phyloP scores from a whole-genome alignment of 2,329 filamentous ascomycete genomes.

The Paecilomyces formosus region DNA sequence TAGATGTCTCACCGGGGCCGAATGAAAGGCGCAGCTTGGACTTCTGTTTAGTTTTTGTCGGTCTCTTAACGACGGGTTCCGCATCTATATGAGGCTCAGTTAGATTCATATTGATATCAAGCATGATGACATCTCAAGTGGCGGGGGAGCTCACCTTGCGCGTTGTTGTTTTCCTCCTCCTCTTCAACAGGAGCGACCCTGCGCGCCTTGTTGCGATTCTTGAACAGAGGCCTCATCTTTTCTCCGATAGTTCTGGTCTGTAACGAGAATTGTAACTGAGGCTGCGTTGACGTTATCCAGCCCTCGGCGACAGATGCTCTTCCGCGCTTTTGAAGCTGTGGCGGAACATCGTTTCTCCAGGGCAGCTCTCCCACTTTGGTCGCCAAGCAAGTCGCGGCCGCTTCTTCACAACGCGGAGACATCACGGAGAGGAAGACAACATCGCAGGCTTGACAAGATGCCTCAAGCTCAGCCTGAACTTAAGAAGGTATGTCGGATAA shows the following conservation, averaged over 20 bases:
- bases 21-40: constrained; percentile 72
- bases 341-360: constrained; percentile 29
- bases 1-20: constrained; percentile 52
- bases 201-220: constrained; percentile 59
- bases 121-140: constrained; percentile 2
- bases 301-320: background rate
- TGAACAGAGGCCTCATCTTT: constrained; percentile 52
- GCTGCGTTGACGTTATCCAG: background rate
- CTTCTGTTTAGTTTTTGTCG: constrained; percentile 55
- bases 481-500: constrained; percentile 67
- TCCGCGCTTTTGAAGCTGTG: constrained; percentile 15
- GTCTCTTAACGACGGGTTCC: constrained; percentile 47
- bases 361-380: constrained; percentile 16
- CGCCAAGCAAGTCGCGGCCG: constrained; percentile 1
- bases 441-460: constrained; percentile 54
- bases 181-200: constrained; percentile 69
- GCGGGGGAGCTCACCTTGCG: constrained; percentile 34
- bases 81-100: constrained; percentile 30
- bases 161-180: constrained; percentile 36
- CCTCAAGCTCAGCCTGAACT: constrained; percentile 98
- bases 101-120: constrained; percentile 16
- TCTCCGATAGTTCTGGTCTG: background rate
- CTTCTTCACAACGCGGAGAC: constrained; percentile 19
- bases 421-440: constrained; percentile 14
- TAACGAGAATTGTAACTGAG: background rate